Evolutionary conservation across 805 yeast genomes (phyloP).

Genomic region (Cyberlindnera mississippiensis): DNA sequence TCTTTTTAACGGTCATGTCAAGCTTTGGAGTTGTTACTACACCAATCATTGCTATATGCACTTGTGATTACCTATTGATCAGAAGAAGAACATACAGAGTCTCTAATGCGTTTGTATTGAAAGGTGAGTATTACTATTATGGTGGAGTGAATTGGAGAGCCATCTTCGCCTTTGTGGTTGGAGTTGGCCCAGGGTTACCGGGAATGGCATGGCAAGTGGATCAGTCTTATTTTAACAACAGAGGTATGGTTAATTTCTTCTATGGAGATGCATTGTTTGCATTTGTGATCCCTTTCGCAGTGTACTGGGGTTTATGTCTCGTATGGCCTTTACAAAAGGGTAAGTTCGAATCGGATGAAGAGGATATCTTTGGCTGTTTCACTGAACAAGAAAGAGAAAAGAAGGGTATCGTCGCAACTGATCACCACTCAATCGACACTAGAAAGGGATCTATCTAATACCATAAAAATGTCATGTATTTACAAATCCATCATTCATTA

Average conservation of each 20-base stretch:
- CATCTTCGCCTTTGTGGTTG: conserved; percentile 34
- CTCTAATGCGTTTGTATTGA: conserved; percentile 27
- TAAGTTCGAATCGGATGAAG: conserved; percentile 34
- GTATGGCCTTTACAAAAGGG: conserved; percentile 1
- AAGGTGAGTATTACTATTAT: conserved; percentile 32
- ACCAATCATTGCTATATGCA: conserved; percentile 33
- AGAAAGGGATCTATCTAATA: no score
- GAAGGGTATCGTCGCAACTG: conserved; percentile 5
- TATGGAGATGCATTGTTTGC: conserved; percentile 42
- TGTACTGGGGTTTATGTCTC: conserved; percentile 31
- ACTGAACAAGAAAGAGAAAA: conserved; percentile 30
- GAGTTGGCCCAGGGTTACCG: conserved; percentile 47
- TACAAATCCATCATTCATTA: not conserved
- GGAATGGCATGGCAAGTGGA: conserved; percentile 40
- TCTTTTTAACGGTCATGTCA: conserved; percentile 32
- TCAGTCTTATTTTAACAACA: conserved; percentile 14
- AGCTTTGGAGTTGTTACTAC: conserved; percentile 35
- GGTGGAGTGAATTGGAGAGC: conserved; percentile 44
- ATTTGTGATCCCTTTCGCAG: conserved; percentile 36
- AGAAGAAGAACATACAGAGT: conserved; percentile 32
- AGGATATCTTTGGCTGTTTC: conserved; percentile 38
- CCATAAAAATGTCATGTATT: not conserved
- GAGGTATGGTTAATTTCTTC: conserved; percentile 40
- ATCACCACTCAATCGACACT: no score
- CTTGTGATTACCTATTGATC: conserved; percentile 36